phyloP scores from a whole-genome alignment of 805 yeast genomes.

The Cyberlindnera nakhonratchasimensis region DNA sequence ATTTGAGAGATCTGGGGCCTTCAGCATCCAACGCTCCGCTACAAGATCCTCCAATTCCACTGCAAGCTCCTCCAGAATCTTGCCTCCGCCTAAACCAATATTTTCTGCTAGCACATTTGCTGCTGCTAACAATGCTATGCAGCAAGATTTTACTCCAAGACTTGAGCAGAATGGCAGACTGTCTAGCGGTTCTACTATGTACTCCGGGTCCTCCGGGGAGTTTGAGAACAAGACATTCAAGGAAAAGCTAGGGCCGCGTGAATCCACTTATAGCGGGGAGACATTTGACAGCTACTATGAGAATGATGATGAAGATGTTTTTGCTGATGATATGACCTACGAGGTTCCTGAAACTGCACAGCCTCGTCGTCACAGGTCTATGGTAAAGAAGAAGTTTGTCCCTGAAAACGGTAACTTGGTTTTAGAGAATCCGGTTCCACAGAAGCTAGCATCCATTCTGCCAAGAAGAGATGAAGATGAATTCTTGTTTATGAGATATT shows the following conservation, averaged over 20 bases:
- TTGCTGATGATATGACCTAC: conserved; percentile 46
- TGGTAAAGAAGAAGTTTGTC: conserved; percentile 68
- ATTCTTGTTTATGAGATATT: conserved; percentile 92
- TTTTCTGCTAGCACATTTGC: conserved; percentile 62
- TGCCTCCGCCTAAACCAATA: conserved; percentile 64
- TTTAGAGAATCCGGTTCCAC: conserved; percentile 91
- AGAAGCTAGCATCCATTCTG: conserved; percentile 76
- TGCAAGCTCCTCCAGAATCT: conserved; percentile 38
- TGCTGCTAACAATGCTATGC: conserved; percentile 40
- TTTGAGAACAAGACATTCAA: conserved; percentile 10
- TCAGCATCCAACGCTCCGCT: conserved; percentile 36
- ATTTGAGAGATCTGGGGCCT: conserved; percentile 10
- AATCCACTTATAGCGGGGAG: conserved; percentile 30
- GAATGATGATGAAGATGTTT: conserved; percentile 29
- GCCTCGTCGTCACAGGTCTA: conserved; percentile 66
- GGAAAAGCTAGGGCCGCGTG: conserved; percentile 22
- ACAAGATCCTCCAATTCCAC: conserved; percentile 29
- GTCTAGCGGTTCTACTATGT: conserved; percentile 28
- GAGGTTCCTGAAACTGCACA: conserved; percentile 32
- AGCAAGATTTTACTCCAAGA: conserved; percentile 13
- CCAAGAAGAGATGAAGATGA: conserved; percentile 90
- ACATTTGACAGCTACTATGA: conserved; percentile 37
- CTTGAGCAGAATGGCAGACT: conserved; percentile 28
- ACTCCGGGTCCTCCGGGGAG: conserved; percentile 18
- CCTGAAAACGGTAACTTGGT: conserved; percentile 80